Evolutionary conservation across 1,284 basidiomycete species (phyloP).

Genomic region (Heterobasidion annosum): DNA sequence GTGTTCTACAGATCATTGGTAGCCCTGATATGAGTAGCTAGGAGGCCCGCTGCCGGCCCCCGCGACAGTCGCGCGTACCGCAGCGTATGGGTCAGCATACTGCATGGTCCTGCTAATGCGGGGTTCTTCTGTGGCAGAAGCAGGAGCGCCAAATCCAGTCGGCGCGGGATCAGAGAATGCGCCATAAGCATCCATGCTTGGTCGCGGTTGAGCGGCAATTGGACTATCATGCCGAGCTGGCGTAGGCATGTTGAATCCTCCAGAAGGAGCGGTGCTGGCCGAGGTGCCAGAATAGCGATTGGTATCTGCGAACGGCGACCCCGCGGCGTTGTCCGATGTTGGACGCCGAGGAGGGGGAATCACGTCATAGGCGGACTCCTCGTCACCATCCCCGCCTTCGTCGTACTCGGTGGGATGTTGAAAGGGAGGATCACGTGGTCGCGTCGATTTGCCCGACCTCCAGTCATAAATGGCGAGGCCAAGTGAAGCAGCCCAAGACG

Average conservation of each 20-base stretch:
- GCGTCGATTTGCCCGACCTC: slow-evolving; percentile 56
- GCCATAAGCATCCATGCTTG: slow-evolving; percentile 79
- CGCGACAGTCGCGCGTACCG: slow-evolving; percentile 50
- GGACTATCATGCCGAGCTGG: slow-evolving; percentile 8
- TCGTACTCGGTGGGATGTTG: slow-evolving; percentile 36
- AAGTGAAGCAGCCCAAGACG: slow-evolving; percentile 58
- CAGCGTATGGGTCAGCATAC: slow-evolving; percentile 76
- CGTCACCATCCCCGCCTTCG: slow-evolving; percentile 28
- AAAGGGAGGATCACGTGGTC: slow-evolving; percentile 65
- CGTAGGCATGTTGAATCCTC: not conserved
- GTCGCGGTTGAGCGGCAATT: slow-evolving; percentile 31
- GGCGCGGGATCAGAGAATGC: slow-evolving; percentile 80
- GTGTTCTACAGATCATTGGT: slow-evolving; percentile 9
- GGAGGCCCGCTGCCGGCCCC: slow-evolving; percentile 8
- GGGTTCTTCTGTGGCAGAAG: slow-evolving; percentile 28
- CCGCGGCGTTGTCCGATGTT: slow-evolving; percentile 26
- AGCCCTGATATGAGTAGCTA: slow-evolving; percentile 15
- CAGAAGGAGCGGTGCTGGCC: slow-evolving; percentile 18
- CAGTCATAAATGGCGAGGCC: slow-evolving; percentile 59
- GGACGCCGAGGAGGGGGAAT: slow-evolving; percentile 25
- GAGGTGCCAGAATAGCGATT: slow-evolving; percentile 34
- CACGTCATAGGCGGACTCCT: slow-evolving; percentile 33
- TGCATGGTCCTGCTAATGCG: slow-evolving; percentile 81
- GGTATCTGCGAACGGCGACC: slow-evolving; percentile 45
- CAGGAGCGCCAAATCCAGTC: slow-evolving; percentile 41